Evolutionary conservation across 495 filamentous ascomycete species (phyloP).

Genomic region (Ascobolus immersus): DNA sequence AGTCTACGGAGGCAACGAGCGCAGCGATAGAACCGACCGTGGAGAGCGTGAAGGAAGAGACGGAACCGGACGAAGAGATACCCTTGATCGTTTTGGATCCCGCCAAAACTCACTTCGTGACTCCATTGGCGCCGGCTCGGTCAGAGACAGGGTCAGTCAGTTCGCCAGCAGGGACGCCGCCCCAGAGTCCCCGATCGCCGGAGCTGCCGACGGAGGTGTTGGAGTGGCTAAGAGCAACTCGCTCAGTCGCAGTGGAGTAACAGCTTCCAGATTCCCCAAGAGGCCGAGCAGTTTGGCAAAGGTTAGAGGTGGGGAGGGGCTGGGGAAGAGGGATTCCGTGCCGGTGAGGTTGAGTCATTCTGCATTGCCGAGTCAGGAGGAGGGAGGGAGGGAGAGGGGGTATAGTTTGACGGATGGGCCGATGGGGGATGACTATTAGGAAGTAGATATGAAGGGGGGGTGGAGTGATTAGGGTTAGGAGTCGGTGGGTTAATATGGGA

Average conservation of each 20-base stretch:
- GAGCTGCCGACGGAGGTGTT: conserved; percentile 21
- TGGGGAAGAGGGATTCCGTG: conserved; percentile 21
- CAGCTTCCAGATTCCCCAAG: conserved; percentile 21
- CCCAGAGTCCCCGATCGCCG: conserved; percentile 15
- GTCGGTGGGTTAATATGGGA: too few relatives aligned
- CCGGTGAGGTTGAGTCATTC: conserved; percentile 14
- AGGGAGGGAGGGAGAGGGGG: conserved; percentile 28
- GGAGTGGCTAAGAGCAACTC: conserved; percentile 26
- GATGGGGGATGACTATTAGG: conserved; percentile 45
- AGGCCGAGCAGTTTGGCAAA: conserved; percentile 18
- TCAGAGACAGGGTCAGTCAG: conserved; percentile 21
- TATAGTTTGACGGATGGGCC: conserved; percentile 60
- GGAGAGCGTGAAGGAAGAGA: conserved; percentile 16
- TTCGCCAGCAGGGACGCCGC: too few relatives aligned
- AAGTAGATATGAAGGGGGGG: too few relatives aligned
- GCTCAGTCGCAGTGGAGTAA: conserved; percentile 21
- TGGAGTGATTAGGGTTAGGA: too few relatives aligned
- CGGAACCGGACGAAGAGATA: conserved; percentile 16
- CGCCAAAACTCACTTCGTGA: conserved; percentile 21
- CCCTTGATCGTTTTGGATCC: conserved; percentile 16
- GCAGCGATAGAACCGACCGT: conserved; percentile 9
- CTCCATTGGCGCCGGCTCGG: conserved; percentile 19
- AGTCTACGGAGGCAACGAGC: too few relatives aligned
- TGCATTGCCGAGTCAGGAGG: conserved; percentile 10
- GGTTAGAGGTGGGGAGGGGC: conserved; percentile 16